Percentiles rank a stretch among this genome's conserved stretches.
These are phyloP conservation scores for Diddensiella transvaalensis DNA, from an alignment of 805 yeast genomes.

Conservation along the genomic window DNA sequence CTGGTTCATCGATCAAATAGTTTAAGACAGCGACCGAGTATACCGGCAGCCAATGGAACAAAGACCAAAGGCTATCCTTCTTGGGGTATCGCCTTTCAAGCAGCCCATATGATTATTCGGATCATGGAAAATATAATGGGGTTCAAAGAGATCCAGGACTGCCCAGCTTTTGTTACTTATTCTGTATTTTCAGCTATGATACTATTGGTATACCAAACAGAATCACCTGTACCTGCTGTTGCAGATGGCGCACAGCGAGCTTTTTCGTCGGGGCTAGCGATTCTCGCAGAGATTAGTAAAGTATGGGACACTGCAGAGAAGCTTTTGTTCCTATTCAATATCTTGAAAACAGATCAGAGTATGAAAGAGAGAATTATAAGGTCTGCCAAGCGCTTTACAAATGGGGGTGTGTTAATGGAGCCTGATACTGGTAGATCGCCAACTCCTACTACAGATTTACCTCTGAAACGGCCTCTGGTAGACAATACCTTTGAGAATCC, in stretches of 20 bases:
- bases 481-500: slow-evolving; percentile 4
- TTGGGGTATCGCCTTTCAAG: slow-evolving; percentile 81
- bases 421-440: not conserved
- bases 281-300: slow-evolving; percentile 42
- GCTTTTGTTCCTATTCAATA: slow-evolving; percentile 49
- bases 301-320: slow-evolving; percentile 52
- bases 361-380: slow-evolving; percentile 22
- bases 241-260: slow-evolving; percentile 38
- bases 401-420: slow-evolving; percentile 24
- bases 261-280: slow-evolving; percentile 33
- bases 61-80: slow-evolving; percentile 46
- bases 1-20: slow-evolving; percentile 69
- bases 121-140: slow-evolving; percentile 55
- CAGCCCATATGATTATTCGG: slow-evolving; percentile 69
- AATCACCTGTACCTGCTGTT: slow-evolving; percentile 36
- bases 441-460: not conserved
- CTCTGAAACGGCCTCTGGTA: not conserved
- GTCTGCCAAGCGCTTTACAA: slow-evolving; percentile 10
- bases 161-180: slow-evolving; percentile 59
- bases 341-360: slow-evolving; percentile 30
- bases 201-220: slow-evolving; percentile 69
- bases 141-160: slow-evolving; percentile 46
- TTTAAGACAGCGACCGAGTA: slow-evolving; percentile 23
- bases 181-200: slow-evolving; percentile 60
- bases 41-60: slow-evolving; percentile 19